Conservation (phyloP, 192 early-diverging fungal species). For the Dissophora ornata region DNA sequence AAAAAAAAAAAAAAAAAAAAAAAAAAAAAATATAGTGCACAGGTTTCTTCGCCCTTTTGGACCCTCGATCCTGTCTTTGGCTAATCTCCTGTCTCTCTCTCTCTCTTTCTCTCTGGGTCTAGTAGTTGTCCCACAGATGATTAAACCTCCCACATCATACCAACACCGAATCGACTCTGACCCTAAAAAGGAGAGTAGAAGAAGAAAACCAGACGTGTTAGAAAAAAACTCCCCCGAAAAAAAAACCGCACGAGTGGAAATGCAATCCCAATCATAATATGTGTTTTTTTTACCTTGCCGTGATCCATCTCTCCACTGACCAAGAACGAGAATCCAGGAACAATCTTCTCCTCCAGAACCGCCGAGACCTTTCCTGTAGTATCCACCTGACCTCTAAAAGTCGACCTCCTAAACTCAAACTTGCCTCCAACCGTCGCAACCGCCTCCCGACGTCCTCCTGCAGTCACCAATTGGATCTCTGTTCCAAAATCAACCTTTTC, state of each 20-base stretch:
- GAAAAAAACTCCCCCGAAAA: conserved; percentile 13
- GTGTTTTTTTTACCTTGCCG: conserved; percentile 70
- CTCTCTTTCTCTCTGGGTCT: too few species aligned
- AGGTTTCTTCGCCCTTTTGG: too few species aligned
- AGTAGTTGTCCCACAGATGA: too few species aligned
- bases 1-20: not conserved
- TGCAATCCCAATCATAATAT: not conserved
- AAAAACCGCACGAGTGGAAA: too few species aligned
- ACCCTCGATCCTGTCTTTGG: not conserved
- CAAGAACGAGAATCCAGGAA: conserved; percentile 91
- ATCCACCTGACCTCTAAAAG: conserved; percentile 92
- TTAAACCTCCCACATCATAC: conserved; percentile 89
- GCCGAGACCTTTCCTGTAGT: conserved; percentile 88
- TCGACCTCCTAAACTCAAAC: conserved; percentile 93
- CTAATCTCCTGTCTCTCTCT: not conserved
- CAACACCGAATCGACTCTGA: conserved; percentile 86
- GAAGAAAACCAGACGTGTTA: too few species aligned
- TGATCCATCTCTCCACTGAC: conserved; percentile 97
- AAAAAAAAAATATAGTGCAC: not conserved
- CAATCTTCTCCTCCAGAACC: conserved; percentile 95
- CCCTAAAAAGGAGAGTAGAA: too few species aligned
- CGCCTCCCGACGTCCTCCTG: conserved; percentile 84
- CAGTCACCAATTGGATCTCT: conserved; percentile 85
- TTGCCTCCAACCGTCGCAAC: conserved; percentile 96
- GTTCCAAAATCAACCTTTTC: conserved; percentile 94